Evolutionary conservation across 371 early-diverging fungal genomes (phyloP).

Genomic region (Batkoa obscura): DNA sequence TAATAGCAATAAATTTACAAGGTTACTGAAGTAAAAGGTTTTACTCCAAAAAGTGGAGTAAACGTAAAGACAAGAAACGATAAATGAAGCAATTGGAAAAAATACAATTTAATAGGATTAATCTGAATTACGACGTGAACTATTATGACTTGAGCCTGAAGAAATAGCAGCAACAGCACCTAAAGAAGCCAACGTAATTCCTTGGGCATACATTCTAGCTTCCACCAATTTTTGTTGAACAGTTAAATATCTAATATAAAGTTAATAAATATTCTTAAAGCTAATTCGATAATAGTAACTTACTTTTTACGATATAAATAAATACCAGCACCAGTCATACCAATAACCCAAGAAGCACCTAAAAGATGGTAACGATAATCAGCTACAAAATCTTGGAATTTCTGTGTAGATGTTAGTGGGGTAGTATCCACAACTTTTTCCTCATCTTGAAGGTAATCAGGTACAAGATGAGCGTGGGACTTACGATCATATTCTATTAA

Average conservation of each 20-base stretch:
- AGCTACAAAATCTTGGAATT: neutral
- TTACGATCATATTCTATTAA: constrained; percentile 5
- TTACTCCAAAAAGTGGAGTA: too few relatives aligned
- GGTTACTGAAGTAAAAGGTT: too few relatives aligned
- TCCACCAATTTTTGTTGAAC: constrained; percentile 48
- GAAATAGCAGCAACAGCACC: constrained; percentile 9
- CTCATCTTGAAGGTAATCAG: neutral
- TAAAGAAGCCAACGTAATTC: constrained; percentile 9
- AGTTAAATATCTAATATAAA: constrained; percentile 29
- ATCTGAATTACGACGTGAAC: too few relatives aligned
- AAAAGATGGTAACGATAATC: constrained; percentile 7
- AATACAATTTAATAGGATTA: too few relatives aligned
- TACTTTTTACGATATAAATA: constrained; percentile 14
- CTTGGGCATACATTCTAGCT: constrained; percentile 41
- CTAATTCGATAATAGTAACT: neutral
- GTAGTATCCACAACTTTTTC: neutral
- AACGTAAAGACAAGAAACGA: too few relatives aligned
- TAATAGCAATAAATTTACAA: too few relatives aligned
- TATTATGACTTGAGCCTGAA: neutral
- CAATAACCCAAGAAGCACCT: constrained; percentile 34
- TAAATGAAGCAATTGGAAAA: too few relatives aligned
- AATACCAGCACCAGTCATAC: constrained; percentile 33
- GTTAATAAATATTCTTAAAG: neutral
- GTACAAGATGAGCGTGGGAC: neutral
- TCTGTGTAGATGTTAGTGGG: neutral